A percentile compares a stretch with the other conserved stretches of the same genome.
Evolutionary conservation across 768 basidiomycete genomes (phyloP).

Genomic region (Rubroboletus pulcherrimus): DNA sequence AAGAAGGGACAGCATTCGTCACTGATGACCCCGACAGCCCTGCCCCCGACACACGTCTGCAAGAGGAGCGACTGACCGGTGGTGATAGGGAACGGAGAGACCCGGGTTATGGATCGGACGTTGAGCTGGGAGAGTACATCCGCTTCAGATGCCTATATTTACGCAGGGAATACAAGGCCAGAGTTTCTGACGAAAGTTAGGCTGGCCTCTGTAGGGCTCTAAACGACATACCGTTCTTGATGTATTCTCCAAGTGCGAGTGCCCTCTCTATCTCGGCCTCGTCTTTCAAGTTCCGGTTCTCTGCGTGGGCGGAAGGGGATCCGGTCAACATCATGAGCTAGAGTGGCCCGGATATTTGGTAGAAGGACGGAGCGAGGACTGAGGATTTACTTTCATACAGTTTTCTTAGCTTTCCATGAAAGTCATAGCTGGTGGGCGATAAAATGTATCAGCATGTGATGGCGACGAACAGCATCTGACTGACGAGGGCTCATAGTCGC

Average conservation of each 20-base stretch:
- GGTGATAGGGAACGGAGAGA: neutral
- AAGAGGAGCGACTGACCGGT: neutral
- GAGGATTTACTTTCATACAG: slow-evolving; percentile 62
- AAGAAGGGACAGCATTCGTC: neutral
- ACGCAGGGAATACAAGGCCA: slow-evolving; percentile 75
- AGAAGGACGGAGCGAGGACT: neutral
- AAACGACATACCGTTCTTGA: slow-evolving; percentile 66
- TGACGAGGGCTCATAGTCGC: slow-evolving; percentile 80
- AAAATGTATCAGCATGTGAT: slow-evolving; percentile 8
- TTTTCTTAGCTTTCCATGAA: slow-evolving; percentile 64
- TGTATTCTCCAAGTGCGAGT: slow-evolving; percentile 72
- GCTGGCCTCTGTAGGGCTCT: too few species aligned
- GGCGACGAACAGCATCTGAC: slow-evolving; percentile 27
- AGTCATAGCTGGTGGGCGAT: slow-evolving; percentile 58
- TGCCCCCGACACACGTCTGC: neutral
- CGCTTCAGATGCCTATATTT: slow-evolving; percentile 80
- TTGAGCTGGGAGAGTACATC: slow-evolving; percentile 50
- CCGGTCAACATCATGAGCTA: neutral
- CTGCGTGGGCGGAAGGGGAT: slow-evolving; percentile 33
- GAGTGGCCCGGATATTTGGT: neutral
- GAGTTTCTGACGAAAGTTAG: slow-evolving; percentile 53
- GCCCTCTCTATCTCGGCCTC: slow-evolving; percentile 74
- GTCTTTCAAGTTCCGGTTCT: slow-evolving; percentile 63
- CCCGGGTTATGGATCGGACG: slow-evolving; percentile 7
- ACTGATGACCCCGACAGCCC: neutral